Base-by-base conservation (phyloP, 805 yeast species). In the Metschnikowia drakensbergensis region DNA sequence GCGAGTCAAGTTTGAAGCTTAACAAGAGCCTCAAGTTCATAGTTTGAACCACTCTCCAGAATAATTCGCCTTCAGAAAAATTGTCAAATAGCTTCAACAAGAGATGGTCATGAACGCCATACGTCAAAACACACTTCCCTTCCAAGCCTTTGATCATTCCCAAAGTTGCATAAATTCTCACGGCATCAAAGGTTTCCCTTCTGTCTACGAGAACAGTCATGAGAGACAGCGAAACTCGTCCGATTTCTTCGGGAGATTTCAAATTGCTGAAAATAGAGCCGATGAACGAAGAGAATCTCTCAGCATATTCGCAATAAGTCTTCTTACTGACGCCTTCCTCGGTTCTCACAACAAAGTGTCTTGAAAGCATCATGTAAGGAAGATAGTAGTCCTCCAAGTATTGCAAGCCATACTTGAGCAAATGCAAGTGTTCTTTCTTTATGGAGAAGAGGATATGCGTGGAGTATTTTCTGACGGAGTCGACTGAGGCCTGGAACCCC, bases 401-500 rank as follows among this genome's bases (percentile, higher is more conserved):
- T 56, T 25, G 68, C 55, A 71, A 58, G 5, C 71, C 72, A 46
- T 67, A 46, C 43, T 64, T 65, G 25, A 72, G 52, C 48, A 68
- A 54, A 41, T 58, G 57, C 44, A 82, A 66, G 53, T 80, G 71
- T 30, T 72, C 62, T 1, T 58, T 52, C 5, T 80, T 77, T 29
- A 88, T 69, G 7, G 77, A 67, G 35, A 84, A 74, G 38, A 88
- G 68, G 39, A 87, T 59, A 1, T 74, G 71, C 54, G 84, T 63
- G 0, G 87, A 69, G 56, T 80, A 82, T 55, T 80, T 82, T 50
- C 91, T 71, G 1, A 90, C 88, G 5, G 88, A 77, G 50, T 88
- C 96, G 81, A 84, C 81, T 1, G 88, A 75, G 0, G 91, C 88
- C 42, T 74, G 79, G 54, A 88, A 75, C 0, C 95, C 96, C 11